Conservation (phyloP, 139 green algal genomes). For the Chlamydomonas incerta region DNA sequence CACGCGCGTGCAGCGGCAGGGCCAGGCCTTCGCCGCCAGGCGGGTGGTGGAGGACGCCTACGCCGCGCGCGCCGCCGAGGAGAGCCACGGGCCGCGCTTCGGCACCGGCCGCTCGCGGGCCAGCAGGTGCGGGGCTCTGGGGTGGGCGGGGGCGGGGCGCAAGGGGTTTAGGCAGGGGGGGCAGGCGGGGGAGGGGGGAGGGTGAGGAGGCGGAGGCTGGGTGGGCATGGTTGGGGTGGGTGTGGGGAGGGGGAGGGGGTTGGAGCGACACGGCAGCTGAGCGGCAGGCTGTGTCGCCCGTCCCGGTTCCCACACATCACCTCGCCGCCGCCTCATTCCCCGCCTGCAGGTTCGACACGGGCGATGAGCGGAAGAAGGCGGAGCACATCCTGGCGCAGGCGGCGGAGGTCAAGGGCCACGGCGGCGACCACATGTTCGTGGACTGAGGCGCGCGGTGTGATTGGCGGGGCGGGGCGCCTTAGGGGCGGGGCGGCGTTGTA, state of each 20-base stretch:
- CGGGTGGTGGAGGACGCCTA: constrained; percentile 22
- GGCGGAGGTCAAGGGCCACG: constrained; percentile 22
- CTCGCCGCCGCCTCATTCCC: neutral
- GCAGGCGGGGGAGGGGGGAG: too few species aligned
- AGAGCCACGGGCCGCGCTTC: neutral
- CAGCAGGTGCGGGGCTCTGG: too few species aligned
- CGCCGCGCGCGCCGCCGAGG: neutral
- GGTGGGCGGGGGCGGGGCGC: too few species aligned
- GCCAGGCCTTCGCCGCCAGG: neutral
- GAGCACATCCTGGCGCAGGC: constrained; percentile 41
- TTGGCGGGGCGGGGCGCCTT: too few species aligned
- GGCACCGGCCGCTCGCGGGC: neutral
- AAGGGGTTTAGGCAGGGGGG: too few species aligned
- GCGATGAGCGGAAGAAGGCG: constrained; percentile 42
- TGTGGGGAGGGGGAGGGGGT: too few species aligned
- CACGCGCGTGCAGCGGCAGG: constrained; percentile 32
- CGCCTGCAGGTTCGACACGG: constrained; percentile 25
- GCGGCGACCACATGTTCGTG: neutral
- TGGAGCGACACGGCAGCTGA: too few species aligned
- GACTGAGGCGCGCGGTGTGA: neutral
- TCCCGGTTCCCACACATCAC: neutral
- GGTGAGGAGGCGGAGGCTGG: too few species aligned
- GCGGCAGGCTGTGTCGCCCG: too few species aligned
- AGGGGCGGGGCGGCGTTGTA: too few species aligned
- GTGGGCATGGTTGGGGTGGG: too few species aligned